Evolutionary conservation across 2,329 filamentous ascomycete species (phyloP).

Genomic region (Venturia carpophila): DNA sequence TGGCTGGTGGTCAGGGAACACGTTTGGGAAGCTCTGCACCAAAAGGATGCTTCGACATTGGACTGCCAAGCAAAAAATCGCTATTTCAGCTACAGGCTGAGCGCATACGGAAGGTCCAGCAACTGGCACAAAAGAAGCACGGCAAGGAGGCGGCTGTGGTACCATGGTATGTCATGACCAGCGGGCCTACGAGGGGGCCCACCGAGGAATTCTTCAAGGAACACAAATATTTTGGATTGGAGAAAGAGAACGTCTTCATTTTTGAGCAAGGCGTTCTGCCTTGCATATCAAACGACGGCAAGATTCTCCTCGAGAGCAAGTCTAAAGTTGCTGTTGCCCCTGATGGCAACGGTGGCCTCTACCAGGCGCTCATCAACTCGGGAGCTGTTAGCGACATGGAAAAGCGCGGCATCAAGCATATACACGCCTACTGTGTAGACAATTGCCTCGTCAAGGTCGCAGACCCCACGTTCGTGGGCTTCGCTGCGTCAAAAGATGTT

Average conservation of each 20-base stretch:
- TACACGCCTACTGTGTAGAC: conserved; percentile 97
- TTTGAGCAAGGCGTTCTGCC: conserved; percentile 97
- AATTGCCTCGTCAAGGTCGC: conserved; percentile 99
- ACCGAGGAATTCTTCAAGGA: conserved; percentile 92
- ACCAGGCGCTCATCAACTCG: conserved; percentile 76
- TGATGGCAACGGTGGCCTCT: conserved; percentile 94
- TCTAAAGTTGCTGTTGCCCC: conserved; percentile 75
- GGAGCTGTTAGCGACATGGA: conserved; percentile 82
- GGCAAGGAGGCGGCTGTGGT: conserved; percentile 54
- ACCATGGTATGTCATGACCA: conserved; percentile 99
- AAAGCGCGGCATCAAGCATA: conserved; percentile 82
- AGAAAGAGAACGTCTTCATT: conserved; percentile 76
- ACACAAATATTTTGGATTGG: conserved; percentile 83
- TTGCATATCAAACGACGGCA: conserved; percentile 94
- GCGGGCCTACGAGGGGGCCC: conserved; percentile 80
- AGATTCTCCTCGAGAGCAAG: conserved; percentile 90
- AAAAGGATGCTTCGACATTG: conserved; percentile 97
- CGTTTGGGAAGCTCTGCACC: conserved; percentile 88
- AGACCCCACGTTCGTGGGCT: conserved; percentile 91
- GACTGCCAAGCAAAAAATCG: conserved; percentile 83
- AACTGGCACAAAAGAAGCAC: conserved; percentile 65
- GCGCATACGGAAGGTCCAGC: conserved; percentile 79
- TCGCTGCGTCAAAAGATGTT: conserved; percentile 77
- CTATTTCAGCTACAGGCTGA: conserved; percentile 97
- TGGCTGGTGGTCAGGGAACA: conserved; percentile 96